These are phyloP conservation scores for Pestalotiopsis sp. DNA, from an alignment of 2,329 filamentous ascomycete genomes.

Conservation along the genomic window DNA sequence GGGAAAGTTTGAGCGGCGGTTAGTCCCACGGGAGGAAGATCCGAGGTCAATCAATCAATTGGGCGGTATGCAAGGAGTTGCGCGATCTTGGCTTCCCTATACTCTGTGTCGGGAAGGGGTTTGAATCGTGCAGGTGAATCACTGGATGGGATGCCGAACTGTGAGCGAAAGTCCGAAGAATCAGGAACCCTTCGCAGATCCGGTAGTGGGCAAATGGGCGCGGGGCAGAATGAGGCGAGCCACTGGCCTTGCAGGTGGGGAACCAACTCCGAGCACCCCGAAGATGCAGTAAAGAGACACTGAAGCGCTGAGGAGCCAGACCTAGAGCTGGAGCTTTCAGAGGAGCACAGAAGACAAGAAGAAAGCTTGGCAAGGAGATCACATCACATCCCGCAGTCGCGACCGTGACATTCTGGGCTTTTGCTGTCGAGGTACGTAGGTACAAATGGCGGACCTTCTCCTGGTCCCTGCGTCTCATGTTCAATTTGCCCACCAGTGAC, in stretches of 20 bases:
- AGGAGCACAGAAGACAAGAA: too few species aligned
- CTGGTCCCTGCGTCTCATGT: neutral
- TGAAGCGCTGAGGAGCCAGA: neutral
- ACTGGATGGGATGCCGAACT: conserved; percentile 7
- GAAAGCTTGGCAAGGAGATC: too few species aligned
- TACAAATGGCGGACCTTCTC: neutral
- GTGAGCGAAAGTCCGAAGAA: conserved; percentile 12
- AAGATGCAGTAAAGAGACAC: neutral
- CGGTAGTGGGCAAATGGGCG: neutral
- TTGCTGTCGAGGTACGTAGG: neutral
- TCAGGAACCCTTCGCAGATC: conserved; percentile 2
- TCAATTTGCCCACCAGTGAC: too few species aligned
- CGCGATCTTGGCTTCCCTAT: neutral
- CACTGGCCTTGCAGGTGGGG: neutral
- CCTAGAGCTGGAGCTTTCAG: too few species aligned
- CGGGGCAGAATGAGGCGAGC: conserved; percentile 8
- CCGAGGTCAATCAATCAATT: conserved; percentile 4
- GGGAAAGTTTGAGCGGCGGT: neutral
- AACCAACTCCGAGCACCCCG: conserved; percentile 9
- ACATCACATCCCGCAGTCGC: too few species aligned
- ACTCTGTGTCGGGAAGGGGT: neutral
- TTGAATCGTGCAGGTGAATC: neutral
- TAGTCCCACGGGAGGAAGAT: neutral
- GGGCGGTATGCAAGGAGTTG: neutral
- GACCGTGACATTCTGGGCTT: too few species aligned